Evolutionary conservation across 2,329 filamentous ascomycete species (phyloP).

Genomic region (Rutstroemia sp.): DNA sequence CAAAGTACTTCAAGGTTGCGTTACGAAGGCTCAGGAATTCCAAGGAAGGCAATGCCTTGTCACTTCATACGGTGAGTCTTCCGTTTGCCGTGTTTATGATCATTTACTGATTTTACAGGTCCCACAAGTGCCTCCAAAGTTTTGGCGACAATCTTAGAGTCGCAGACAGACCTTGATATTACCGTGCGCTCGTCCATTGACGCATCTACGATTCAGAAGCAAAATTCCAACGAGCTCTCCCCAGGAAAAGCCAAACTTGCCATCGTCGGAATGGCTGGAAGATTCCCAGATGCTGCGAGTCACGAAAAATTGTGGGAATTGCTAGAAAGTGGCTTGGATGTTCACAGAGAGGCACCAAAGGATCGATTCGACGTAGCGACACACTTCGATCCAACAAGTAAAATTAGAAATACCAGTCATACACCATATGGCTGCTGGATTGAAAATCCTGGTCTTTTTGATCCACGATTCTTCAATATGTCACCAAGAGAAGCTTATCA

Average conservation of each 20-base stretch:
- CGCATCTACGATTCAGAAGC: neutral
- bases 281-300: constrained; percentile 66
- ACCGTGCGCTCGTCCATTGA: neutral
- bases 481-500: constrained; percentile 73
- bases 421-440: constrained; percentile 67
- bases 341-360: constrained; percentile 56
- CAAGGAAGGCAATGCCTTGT: constrained; percentile 37
- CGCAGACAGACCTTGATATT: constrained; percentile 6
- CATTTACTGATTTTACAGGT: constrained; percentile 32
- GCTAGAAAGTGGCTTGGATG: constrained; percentile 66
- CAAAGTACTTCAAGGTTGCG: constrained; percentile 41
- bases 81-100: neutral
- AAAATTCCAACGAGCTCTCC: constrained; percentile 3
- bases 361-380: constrained; percentile 69
- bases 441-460: constrained; percentile 68
- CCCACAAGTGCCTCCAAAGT: constrained; percentile 39
- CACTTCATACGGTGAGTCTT: constrained; percentile 36
- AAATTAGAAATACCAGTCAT: constrained; percentile 57
- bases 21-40: constrained; percentile 36
- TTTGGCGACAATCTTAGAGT: constrained; percentile 3
- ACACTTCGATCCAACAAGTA: constrained; percentile 65
- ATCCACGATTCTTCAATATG: constrained; percentile 84
- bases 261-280: constrained; percentile 75
- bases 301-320: constrained; percentile 70
- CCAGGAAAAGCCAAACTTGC: constrained; percentile 41